A percentile compares a stretch with the other conserved stretches of the same genome.
phyloP scores from a whole-genome alignment of 2,329 filamentous ascomycete species.

The Fusarium sp. region DNA sequence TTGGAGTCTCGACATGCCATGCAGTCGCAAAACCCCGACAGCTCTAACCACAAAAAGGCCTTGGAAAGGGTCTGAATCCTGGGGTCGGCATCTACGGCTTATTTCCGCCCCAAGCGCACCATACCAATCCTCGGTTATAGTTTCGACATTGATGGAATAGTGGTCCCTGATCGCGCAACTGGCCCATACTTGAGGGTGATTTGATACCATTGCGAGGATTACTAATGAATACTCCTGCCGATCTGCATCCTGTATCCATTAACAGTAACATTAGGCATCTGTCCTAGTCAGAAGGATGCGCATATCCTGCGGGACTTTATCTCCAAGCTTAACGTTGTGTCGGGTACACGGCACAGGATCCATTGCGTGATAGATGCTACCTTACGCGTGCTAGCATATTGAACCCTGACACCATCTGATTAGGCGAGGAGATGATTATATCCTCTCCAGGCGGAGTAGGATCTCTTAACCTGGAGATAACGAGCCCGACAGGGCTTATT shows the following conservation, averaged over 20 bases:
- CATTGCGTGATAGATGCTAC: slow-evolving; percentile 8
- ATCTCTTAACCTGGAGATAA: not conserved
- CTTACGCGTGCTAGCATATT: not conserved
- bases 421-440: not conserved
- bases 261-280: not conserved
- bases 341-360: not conserved
- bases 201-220: not conserved
- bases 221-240: not conserved
- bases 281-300: not conserved
- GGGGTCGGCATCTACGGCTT: not conserved
- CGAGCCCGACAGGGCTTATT: not conserved
- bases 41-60: not conserved
- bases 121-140: not conserved
- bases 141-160: slow-evolving; percentile 1
- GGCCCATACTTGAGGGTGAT: not conserved
- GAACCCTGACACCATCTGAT: not conserved
- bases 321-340: slow-evolving; percentile 3
- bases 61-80: not conserved
- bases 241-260: not conserved
- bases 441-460: not conserved
- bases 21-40: slow-evolving; percentile 3
- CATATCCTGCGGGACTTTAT: not conserved
- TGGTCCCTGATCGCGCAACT: slow-evolving; percentile 8
- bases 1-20: not conserved
- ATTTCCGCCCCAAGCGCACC: not conserved